Evolutionary conservation across 805 yeast genomes (phyloP).

Genomic region (Starmerella etchellsii): DNA sequence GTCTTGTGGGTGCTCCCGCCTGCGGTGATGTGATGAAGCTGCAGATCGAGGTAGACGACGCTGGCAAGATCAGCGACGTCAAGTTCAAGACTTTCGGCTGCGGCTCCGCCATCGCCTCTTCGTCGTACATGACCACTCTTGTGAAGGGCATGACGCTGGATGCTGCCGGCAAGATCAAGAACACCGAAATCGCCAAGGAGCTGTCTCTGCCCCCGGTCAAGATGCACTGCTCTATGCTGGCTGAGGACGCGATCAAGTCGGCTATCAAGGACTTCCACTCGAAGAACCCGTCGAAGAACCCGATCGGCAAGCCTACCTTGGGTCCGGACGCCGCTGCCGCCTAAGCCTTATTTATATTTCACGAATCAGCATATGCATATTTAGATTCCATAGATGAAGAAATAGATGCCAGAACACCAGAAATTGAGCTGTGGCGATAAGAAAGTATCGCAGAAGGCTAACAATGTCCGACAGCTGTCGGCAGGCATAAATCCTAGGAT

Average conservation of each 20-base stretch:
- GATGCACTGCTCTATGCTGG: slow-evolving; percentile 95
- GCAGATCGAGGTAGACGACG: slow-evolving; percentile 83
- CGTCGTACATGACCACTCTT: slow-evolving; percentile 87
- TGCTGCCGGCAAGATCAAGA: slow-evolving; percentile 85
- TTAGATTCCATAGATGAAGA: too few species aligned
- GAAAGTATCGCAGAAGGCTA: too few species aligned
- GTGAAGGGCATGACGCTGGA: slow-evolving; percentile 91
- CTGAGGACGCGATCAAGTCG: slow-evolving; percentile 95
- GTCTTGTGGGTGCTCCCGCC: slow-evolving; percentile 97
- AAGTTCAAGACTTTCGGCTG: slow-evolving; percentile 99
- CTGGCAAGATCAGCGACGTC: slow-evolving; percentile 87
- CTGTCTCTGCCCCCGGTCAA: slow-evolving; percentile 92
- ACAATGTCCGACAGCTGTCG: too few species aligned
- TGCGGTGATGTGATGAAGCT: slow-evolving; percentile 99
- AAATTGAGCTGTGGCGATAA: too few species aligned
- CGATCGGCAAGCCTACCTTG: slow-evolving; percentile 35
- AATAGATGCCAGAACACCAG: too few species aligned
- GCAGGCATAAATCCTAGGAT: too few species aligned
- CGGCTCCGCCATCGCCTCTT: slow-evolving; percentile 94
- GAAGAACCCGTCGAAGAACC: slow-evolving; percentile 46
- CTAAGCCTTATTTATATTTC: too few species aligned
- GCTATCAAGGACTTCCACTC: slow-evolving; percentile 90
- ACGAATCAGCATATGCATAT: too few species aligned
- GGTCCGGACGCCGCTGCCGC: slow-evolving; percentile 46
- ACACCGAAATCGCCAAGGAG: slow-evolving; percentile 89